Base-by-base conservation (phyloP, 2,329 filamentous ascomycete species). In the Exutisphaerella laricina region DNA sequence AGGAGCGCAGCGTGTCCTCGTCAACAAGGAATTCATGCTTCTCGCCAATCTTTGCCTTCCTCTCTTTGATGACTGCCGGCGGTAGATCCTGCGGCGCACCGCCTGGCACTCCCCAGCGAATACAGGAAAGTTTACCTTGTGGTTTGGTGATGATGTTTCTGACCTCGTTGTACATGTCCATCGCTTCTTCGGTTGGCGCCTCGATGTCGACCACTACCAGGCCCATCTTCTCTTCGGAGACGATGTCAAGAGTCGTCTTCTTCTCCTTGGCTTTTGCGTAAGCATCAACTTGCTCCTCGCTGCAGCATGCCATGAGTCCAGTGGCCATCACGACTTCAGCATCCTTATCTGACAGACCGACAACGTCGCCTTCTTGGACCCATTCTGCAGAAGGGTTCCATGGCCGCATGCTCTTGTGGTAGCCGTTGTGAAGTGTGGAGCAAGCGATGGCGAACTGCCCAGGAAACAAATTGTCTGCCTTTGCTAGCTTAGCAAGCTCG, bases 371-470 rank as follows among this genome's bases (percentile, higher is more conserved):
- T 18, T 44, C 32, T 5, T 40, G 17, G 6, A 54, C 46, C 56
- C 58, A 58, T 14, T 65, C 68, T 20, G 49, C 51, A 2, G 43
- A 36, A 9, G 30, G 23, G 13, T 52, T 35, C 2, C 9, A 7
- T 4, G 47, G 44, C 5, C 45, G 40, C 3, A 48, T 38, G 10
- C 40, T 30, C 18, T 49, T 66, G 39, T 71, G 71, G 22, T 66
- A 63, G 2, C 78, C 80, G 1, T 75, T 78, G 56, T 85, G 86
- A 0, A 94, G 69, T 7, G 75, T 77, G 1, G 80, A 80, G 36
- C 83, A 83, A 1, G 85, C 82, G n/a, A 73, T 70, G 62, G 94
- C 94, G 72, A 95, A 96, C 8, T 77, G 66, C 1, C 89, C 89
- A 0, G 89, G 88, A 4, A 94, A 70, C 2, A 64, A 61, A 1